phyloP scores from a whole-genome alignment of 2,329 filamentous ascomycete species.

The Lecanicillium sp. region DNA sequence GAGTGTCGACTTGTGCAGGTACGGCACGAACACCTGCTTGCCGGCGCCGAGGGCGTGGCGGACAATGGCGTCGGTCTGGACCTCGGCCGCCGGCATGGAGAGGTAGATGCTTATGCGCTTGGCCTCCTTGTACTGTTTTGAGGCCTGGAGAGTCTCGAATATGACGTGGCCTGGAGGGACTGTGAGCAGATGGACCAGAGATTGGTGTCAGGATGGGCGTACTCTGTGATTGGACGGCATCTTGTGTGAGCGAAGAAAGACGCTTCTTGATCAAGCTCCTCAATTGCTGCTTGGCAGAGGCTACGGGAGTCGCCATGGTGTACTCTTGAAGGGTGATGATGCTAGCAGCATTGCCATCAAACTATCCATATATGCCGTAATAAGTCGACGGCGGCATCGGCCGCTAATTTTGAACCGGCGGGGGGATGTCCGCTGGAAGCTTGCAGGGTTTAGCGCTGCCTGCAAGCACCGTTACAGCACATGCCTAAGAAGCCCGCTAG shows the following conservation, averaged over 20 bases:
- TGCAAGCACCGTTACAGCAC: not conserved
- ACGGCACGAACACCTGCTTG: conserved; percentile 89
- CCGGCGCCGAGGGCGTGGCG: conserved; percentile 68
- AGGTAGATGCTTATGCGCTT: conserved; percentile 78
- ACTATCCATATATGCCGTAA: not conserved
- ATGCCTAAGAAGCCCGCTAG: too few relatives aligned
- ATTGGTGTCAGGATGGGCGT: conserved; percentile 26
- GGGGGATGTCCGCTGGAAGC: not conserved
- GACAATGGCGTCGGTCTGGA: conserved; percentile 78
- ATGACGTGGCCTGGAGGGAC: conserved; percentile 53
- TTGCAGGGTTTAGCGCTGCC: not conserved
- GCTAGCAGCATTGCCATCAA: not conserved
- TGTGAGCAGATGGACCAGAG: conserved; percentile 5
- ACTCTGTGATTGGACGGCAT: conserved; percentile 66
- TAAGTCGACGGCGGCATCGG: not conserved
- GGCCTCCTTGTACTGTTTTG: conserved; percentile 71
- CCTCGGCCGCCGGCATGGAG: conserved; percentile 84
- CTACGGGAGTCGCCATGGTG: conserved; percentile 49
- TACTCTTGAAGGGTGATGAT: not conserved
- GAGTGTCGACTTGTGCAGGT: conserved; percentile 61
- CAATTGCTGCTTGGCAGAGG: conserved; percentile 69
- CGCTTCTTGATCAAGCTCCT: conserved; percentile 62
- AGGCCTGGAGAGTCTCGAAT: conserved; percentile 56
- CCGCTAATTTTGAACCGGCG: too few relatives aligned
- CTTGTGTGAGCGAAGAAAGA: conserved; percentile 55